These are phyloP conservation scores for Glarea lozoyensis DNA, from an alignment of 495 filamentous ascomycete genomes.

Conservation along the genomic window DNA sequence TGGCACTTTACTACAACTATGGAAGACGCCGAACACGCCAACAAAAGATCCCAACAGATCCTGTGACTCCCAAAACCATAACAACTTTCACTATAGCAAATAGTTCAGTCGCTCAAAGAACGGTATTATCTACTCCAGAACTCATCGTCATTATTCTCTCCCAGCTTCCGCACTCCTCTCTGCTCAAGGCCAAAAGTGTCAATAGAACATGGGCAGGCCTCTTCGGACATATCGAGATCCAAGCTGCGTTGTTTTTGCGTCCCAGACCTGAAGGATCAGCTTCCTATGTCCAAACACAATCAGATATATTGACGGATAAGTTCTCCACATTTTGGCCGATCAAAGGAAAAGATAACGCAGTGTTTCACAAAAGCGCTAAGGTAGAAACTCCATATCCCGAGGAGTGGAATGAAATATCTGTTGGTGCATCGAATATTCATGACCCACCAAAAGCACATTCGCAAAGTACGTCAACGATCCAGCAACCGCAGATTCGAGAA, in stretches of 20 bases:
- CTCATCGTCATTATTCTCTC: not conserved
- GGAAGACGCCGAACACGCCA: not conserved
- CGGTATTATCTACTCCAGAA: not conserved
- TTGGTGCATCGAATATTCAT: too few relatives aligned
- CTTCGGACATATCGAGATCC: not conserved
- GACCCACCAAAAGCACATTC: too few relatives aligned
- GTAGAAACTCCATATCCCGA: too few relatives aligned
- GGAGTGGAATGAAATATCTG: too few relatives aligned
- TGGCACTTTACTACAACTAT: not conserved
- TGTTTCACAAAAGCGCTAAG: too few relatives aligned
- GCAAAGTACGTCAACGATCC: too few relatives aligned
- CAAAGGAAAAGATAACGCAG: not conserved
- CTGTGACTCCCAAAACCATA: not conserved
- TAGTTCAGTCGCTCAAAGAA: not conserved
- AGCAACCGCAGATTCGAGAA: too few relatives aligned
- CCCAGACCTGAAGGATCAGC: conserved; percentile 1
- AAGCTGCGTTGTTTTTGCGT: not conserved
- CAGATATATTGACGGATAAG: conserved; percentile 1
- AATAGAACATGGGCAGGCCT: conserved; percentile 3
- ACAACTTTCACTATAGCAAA: not conserved
- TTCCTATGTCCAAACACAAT: not conserved
- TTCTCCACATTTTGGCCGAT: not conserved
- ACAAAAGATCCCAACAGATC: not conserved
- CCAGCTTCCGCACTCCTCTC: conserved; percentile 1
- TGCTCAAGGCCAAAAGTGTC: conserved; percentile 1